These are phyloP conservation scores for Panellus pusillus DNA, from an alignment of 768 basidiomycete genomes.

Conservation along the genomic window DNA sequence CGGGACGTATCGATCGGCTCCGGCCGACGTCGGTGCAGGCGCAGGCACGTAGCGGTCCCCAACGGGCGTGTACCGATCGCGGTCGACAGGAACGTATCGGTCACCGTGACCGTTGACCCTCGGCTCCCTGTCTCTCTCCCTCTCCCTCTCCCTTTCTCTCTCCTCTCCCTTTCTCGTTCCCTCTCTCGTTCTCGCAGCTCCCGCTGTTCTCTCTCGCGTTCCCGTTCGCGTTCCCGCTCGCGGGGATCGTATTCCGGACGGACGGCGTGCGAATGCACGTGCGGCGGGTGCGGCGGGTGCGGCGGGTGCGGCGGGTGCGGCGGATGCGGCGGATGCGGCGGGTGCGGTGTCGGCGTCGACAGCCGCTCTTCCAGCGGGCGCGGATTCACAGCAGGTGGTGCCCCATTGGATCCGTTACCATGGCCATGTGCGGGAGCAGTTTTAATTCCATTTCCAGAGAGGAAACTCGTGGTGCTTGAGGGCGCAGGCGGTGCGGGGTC, in stretches of 20 bases:
- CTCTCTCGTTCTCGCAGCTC: not conserved
- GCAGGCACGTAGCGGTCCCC: slow-evolving; percentile 7
- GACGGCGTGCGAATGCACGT: not conserved
- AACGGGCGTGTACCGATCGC: not conserved
- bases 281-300: not conserved
- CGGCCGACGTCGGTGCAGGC: not conserved
- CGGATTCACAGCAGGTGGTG: slow-evolving; percentile 6
- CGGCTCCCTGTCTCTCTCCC: too few relatives aligned
- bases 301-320: slow-evolving; percentile 7
- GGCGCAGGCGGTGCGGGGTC: not conserved
- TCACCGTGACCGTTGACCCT: slow-evolving; percentile 4
- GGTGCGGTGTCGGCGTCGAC: too few relatives aligned
- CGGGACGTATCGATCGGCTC: not conserved
- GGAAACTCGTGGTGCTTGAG: slow-evolving; percentile 2
- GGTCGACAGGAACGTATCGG: slow-evolving; percentile 13
- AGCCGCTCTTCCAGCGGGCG: slow-evolving; percentile 20
- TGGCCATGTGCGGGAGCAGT: not conserved
- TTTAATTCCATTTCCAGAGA: not conserved
- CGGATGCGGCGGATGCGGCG: too few relatives aligned
- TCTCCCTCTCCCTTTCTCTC: not conserved
- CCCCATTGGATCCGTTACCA: not conserved
- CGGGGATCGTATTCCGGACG: not conserved
- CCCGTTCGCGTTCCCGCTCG: not conserved
- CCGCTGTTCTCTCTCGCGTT: too few relatives aligned
- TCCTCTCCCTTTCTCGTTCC: not conserved